Evolutionary conservation across 306 rosid genomes (phyloP).

Genomic region (Gillenia trifoliata): DNA sequence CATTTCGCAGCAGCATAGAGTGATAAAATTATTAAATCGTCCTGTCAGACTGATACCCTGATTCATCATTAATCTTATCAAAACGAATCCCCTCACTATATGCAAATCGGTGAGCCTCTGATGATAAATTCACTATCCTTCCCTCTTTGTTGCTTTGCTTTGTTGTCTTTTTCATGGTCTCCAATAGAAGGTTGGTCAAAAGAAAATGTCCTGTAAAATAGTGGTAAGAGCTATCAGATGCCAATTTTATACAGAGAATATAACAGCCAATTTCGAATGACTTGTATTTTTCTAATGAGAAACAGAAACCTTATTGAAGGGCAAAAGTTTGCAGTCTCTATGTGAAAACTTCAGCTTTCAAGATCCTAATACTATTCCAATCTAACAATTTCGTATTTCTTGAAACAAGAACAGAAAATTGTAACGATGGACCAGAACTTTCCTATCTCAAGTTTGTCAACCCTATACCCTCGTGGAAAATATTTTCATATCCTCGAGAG

Average conservation of each 20-base stretch:
- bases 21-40: background rate
- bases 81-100: conserved; percentile 59
- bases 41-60: conserved; percentile 46
- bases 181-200: conserved; percentile 79
- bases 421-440: background rate
- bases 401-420: conserved; percentile 1
- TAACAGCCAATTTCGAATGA: too few species aligned
- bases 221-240: background rate
- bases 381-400: background rate
- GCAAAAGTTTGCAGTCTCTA: too few species aligned
- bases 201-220: conserved; percentile 77
- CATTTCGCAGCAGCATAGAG: background rate
- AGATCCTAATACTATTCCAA: background rate
- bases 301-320: too few species aligned
- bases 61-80: conserved; percentile 62
- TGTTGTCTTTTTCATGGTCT: conserved; percentile 76
- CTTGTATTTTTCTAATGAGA: too few species aligned
- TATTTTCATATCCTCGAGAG: background rate
- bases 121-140: conserved; percentile 73
- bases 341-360: too few species aligned
- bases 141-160: conserved; percentile 61
- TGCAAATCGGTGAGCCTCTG: conserved; percentile 61
- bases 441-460: background rate
- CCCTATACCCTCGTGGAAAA: background rate
- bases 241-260: background rate